These are phyloP conservation scores for Umbelopsis sp. DNA, from an alignment of 192 early-diverging fungal species.

Conservation along the genomic window DNA sequence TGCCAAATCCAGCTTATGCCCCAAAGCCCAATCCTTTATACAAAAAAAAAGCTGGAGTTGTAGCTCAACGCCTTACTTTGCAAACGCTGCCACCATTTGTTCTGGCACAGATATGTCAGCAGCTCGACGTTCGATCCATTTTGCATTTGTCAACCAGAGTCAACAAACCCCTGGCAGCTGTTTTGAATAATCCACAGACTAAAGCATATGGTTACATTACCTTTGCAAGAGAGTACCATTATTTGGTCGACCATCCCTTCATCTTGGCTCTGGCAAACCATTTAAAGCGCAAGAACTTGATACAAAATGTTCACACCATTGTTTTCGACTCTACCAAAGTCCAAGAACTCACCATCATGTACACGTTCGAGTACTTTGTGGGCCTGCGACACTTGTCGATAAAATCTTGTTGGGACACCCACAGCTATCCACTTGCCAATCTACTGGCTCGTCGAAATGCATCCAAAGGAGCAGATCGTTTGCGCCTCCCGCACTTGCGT, in stretches of 20 bases:
- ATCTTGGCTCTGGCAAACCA: constrained; percentile 5
- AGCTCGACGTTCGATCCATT: constrained; percentile 18
- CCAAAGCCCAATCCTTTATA: neutral
- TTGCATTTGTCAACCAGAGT: neutral
- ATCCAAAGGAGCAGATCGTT: neutral
- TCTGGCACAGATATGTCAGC: constrained; percentile 3
- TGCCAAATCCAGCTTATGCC: neutral
- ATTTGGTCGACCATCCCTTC: constrained; percentile 21
- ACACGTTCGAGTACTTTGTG: constrained; percentile 21
- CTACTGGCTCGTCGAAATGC: constrained; percentile 5
- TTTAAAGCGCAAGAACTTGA: neutral
- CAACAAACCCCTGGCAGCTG: neutral
- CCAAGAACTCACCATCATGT: constrained; percentile 24
- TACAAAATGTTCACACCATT: constrained; percentile 17
- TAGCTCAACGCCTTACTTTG: neutral
- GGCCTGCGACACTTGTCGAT: constrained; percentile 17
- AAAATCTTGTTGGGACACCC: constrained; percentile 11
- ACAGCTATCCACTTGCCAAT: constrained; percentile 24
- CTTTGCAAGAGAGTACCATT: constrained; percentile 1
- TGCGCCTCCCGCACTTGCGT: constrained; percentile 12
- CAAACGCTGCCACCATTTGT: neutral
- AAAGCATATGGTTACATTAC: constrained; percentile 13
- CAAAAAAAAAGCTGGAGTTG: neutral
- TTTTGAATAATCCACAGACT: constrained; percentile 1
- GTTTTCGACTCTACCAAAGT: constrained; percentile 20